Evolutionary conservation across 2,329 filamentous ascomycete species (phyloP), one percentile per base, ranked within the genome.

Genomic region (Cladophialophora yegresii): DNA sequence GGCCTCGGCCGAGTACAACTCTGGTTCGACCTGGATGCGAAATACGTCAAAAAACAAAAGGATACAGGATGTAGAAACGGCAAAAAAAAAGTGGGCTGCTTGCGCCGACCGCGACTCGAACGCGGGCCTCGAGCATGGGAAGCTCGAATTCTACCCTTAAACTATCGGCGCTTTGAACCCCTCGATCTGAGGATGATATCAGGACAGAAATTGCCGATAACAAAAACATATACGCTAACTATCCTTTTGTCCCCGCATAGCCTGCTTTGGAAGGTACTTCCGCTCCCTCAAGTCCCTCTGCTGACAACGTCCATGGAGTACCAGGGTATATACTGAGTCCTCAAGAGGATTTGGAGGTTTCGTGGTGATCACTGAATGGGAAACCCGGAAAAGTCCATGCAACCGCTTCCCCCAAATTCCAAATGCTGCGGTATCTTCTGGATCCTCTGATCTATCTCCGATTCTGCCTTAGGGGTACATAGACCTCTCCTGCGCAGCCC

Each of bases 121-220:
- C 70, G 66, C 70, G 70, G 70, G 63, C 70, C 70, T 69, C 65
- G 67, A 66, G 70, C 68, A 70, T 71, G 70, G 70, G 70, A 71
- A 71, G 67, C 68, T 67, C 67, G 65, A 69, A 71, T 71, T 71
- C 70, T 71, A 71, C 70, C 70, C 70, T 70, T 71, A 63, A 70
- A 71, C 70, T 71, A 71, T 70, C 64, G 60, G 59, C 62, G 69
- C 69, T 30, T 40, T n/a, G n/a, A 13, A 50, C 36, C 10, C 16
- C 36, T 32, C 10, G 40, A 60, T 23, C 43, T 23, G 12, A 30
- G 9, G 32, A 43, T 28, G 45, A 6, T 10, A 58, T 16, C 28
- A 58, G 36, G 5, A 9, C 4, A 16, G 7, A 8, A 43, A n/a
- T n/a, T 43, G 3, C 1, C 12, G 4, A 40, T 16, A 6, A 16